Evolutionary conservation across 1,139 yeast species (phyloP), one percentile per base, ranked within the genome.

Genomic region (Petasospora fabianii): DNA sequence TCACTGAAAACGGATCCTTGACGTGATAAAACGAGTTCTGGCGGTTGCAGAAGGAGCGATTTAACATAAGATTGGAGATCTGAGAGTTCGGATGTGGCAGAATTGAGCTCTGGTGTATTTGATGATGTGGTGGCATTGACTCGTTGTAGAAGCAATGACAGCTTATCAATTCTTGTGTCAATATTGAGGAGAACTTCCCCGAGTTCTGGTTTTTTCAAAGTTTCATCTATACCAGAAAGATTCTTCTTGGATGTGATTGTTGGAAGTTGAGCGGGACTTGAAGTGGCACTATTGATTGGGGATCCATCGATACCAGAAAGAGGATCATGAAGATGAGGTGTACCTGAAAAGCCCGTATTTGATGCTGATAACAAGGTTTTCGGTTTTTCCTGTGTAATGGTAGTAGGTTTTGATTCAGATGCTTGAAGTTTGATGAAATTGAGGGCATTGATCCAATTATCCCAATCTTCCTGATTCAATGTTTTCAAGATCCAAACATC

Each of bases 401-500:
- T 11, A 21, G 35, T 19, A 32, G 37, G 22, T 32, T 38, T n/a
- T 34, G 35, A n/a, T n/a, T n/a, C n/a, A n/a, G n/a, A n/a, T 21
- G 37, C 14, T 7, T 39, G 45, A 19, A 49, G 36, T 35, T 54
- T 54, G 30, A 54, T 53, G 30, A 53, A 54, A 32, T 54, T 48
- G 49, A 88, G 73, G 0, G 96, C 95, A 35, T 78, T 73, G 9
- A 84, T 77, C 98, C 98, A 92, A 9, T 77, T 71, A 32, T 76
- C 73, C 70, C 88, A 92, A 50, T 85, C 92, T 5, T 70, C 68
- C 13, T 62, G 62, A 41, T 73, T 77, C 32, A 73, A 64, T 0
- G 97, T 86, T 53, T 84, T 84, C 48, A 92, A 68, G 35, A 78
- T 80, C 98, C 98, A 92, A 13, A 86, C 80, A 59, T 92, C 98